phyloP scores from a whole-genome alignment of 2,329 filamentous ascomycete species.

The Phoma sp. region DNA sequence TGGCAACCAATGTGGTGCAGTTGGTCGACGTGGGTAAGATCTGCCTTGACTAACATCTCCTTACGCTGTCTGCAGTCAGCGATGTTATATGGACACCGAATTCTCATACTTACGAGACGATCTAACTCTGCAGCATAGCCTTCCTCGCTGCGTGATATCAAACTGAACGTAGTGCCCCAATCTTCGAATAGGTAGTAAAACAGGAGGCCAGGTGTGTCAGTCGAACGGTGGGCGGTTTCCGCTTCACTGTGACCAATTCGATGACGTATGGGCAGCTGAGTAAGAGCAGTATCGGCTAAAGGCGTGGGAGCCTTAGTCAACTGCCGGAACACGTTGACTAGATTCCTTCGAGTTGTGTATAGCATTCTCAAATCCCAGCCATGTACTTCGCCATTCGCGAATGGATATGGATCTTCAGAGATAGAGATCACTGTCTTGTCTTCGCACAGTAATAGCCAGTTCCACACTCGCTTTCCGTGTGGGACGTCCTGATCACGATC shows the following conservation, averaged over 20 bases:
- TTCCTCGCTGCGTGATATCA: conserved; percentile 58
- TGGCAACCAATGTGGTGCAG: conserved; percentile 67
- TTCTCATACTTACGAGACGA: conserved; percentile 51
- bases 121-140: conserved; percentile 57
- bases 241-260: conserved; percentile 53
- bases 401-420: conserved; percentile 63
- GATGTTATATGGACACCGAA: not conserved
- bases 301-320: conserved; percentile 61
- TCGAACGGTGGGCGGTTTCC: conserved; percentile 53
- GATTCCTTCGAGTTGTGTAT: conserved; percentile 62
- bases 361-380: conserved; percentile 54
- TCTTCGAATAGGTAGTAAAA: conserved; percentile 74
- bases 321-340: conserved; percentile 66
- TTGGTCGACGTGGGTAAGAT: conserved; percentile 55
- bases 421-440: conserved; percentile 76
- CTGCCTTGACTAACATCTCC: conserved; percentile 61
- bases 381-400: conserved; percentile 44
- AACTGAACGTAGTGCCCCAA: conserved; percentile 64
- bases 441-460: conserved; percentile 72
- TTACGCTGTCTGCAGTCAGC: conserved; percentile 46
- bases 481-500: conserved; percentile 49
- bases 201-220: conserved; percentile 64
- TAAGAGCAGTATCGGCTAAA: conserved; percentile 48
- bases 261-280: conserved; percentile 53
- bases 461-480: conserved; percentile 66